Evolutionary conservation across 176 grass and related monocot genomes (phyloP).

Genomic region (Coix lacrymajobi): DNA sequence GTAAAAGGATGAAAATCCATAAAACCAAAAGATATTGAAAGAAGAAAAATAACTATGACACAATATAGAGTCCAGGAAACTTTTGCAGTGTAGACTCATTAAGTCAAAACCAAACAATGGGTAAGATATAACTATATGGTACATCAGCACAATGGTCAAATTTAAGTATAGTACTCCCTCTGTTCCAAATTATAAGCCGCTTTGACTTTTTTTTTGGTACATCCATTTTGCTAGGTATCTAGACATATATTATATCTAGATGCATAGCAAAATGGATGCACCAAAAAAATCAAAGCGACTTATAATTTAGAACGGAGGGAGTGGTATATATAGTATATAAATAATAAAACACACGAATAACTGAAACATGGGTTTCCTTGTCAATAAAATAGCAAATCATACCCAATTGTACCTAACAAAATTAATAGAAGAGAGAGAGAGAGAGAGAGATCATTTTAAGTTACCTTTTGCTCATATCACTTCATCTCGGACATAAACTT

Average conservation of each 20-base stretch:
- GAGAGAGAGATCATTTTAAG: not conserved
- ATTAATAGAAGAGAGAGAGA: not conserved
- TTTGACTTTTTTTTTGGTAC: no score
- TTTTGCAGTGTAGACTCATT: not conserved
- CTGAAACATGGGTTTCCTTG: not conserved
- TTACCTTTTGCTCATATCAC: conserved; percentile 59
- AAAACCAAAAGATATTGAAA: not conserved
- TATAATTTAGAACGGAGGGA: no score
- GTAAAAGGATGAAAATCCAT: not conserved
- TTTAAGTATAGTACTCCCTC: not conserved
- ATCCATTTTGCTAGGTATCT: no score
- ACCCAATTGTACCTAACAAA: not conserved
- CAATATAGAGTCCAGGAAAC: not conserved
- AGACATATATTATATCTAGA: no score
- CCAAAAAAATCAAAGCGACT: no score
- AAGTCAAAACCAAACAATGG: not conserved
- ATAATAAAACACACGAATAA: not conserved
- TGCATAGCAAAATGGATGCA: no score
- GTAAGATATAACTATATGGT: not conserved
- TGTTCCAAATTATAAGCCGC: no score
- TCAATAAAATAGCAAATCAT: not conserved
- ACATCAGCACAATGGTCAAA: conserved; percentile 5
- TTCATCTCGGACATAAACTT: conserved; percentile 99
- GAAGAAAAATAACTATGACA: not conserved
- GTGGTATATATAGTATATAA: not conserved